phyloP scores from a whole-genome alignment of 148 eudicot genomes.

The Vaccinium darrowii region DNA sequence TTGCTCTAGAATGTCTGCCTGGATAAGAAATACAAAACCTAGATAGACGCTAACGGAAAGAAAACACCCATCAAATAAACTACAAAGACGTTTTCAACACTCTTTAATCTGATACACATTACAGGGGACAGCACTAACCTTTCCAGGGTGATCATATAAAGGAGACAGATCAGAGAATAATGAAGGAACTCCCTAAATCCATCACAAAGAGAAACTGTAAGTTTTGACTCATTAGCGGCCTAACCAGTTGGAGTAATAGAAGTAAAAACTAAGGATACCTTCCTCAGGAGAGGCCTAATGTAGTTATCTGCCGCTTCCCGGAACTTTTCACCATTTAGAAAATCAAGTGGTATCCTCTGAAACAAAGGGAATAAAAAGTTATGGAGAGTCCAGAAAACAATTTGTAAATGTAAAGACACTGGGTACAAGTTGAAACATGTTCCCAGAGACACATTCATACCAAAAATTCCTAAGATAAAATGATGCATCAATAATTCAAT shows the following conservation, averaged over 20 bases:
- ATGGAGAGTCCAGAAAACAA: neutral
- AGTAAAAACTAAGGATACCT: slow-evolving; percentile 46
- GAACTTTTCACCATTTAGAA: slow-evolving; percentile 76
- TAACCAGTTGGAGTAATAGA: slow-evolving; percentile 11
- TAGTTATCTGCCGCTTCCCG: slow-evolving; percentile 76
- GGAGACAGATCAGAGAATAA: slow-evolving; percentile 97
- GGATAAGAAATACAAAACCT: slow-evolving; percentile 25
- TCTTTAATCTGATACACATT: slow-evolving; percentile 6
- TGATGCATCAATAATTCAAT: neutral
- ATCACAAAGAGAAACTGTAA: slow-evolving; percentile 25
- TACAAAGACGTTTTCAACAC: neutral
- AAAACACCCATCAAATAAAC: neutral
- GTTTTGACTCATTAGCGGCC: slow-evolving; percentile 1
- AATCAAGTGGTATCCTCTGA: slow-evolving; percentile 97
- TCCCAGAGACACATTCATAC: neutral
- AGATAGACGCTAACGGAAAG: neutral
- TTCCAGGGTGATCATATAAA: slow-evolving; percentile 88
- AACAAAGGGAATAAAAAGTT: slow-evolving; percentile 8
- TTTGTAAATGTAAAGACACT: neutral
- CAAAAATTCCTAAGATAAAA: neutral
- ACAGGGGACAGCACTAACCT: slow-evolving; percentile 49
- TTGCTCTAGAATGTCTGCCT: slow-evolving; percentile 83
- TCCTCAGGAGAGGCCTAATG: slow-evolving; percentile 78
- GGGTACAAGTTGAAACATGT: neutral
- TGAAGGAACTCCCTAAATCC: slow-evolving; percentile 89